Evolutionary conservation across 2,329 filamentous ascomycete genomes (phyloP), one percentile per base, ranked within the genome.

Genomic region (Sclerotinia nivalis): DNA sequence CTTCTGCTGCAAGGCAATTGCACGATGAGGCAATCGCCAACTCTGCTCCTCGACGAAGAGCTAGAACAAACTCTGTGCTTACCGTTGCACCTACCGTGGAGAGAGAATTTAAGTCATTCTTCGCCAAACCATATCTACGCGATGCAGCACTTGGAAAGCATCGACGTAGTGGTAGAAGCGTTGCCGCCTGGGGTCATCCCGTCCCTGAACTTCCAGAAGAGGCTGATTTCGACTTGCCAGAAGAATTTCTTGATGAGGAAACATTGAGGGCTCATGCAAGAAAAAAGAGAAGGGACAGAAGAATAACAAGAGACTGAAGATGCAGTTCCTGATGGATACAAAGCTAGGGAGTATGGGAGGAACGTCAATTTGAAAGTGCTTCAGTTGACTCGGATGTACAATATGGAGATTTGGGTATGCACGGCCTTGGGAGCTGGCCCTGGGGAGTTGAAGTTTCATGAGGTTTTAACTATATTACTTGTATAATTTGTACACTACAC

Each of bases 21-120:
- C 90, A 90, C 49, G 73, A 80, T 74, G 73, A 82, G 78, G 76
- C 78, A 75, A 72, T 80, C 74, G 77, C 77, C 54, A 73, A 76
- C 34, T 78, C 75, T 43, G 71, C 71, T 25, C 71, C 77, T 28
- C 37, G 55, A 20, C 67, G 70, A 43, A 65, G 69, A 76, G 71
- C 68, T 49, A 66, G 69, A 34, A 73, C 37, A 52, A 73, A 73
- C 20, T 47, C 62, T 31, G 47, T 61, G 13, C 67, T 74, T 50
- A 77, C 75, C 59, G 34, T 75, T 50, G 70, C 62, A 74, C 55
- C 66, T 34, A 78, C 68, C 75, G 79, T 69, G 77, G 82, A 45
- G 79, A 86, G 84, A 70, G 90, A 92, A 50, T 93, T 97, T 77
- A 91, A 84, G n/a, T 97, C 93, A 0, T 97, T 97, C 82, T 98